Base-by-base conservation (phyloP, 169 alveolate species). In the Cryptosporidium ryanae region DNA sequence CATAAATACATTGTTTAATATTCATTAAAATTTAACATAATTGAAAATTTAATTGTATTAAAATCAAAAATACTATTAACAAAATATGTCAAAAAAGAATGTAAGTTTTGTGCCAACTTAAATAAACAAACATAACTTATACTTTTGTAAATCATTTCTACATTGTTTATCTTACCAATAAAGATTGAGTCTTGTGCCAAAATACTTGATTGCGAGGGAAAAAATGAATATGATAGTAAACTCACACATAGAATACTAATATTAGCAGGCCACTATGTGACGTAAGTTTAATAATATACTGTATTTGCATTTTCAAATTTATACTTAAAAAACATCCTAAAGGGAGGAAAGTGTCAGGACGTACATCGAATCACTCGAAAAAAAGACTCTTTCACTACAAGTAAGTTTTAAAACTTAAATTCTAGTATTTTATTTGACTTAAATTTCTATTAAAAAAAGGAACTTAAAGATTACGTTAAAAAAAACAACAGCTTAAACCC, bases 241-340 rank as follows among this genome's bases (percentile, higher is more conserved):
- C 52, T 61, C 0, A 43, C 87, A 15, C 87, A 76, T 25, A 23
- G 71, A 57, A 59, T 76, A 27, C 46, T 76, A 5, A 44, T 55
- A 17, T n/a, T 76, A 34, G 87, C 87, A 52, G 87, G 87, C 2
- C 34, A 55, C 29, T 76, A 44, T 25, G 64, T 76, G 17, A 76
- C 31, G 87, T 76, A 76, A 43, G 70, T 32, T 21, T 23, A 38
- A 21, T 15, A 6, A 32, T 48, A 10, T 1, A n/a, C 15, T 18
- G 44, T 1, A 44, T 43, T 18, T 57, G 10, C 21, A 68, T 29
- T 59, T 6, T 18, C 21, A 31, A 43, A 43, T 43, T 65, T 12
- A 38, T 31, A 31, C 38, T 55, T 13, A 18, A 38, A 17, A 25
- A 25, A 34, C n/a, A 5, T 1, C 32, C 6, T 76, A 13, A 34